Conservation (phyloP, 2,329 filamentous ascomycete species). For the Clonostachys rosea region DNA sequence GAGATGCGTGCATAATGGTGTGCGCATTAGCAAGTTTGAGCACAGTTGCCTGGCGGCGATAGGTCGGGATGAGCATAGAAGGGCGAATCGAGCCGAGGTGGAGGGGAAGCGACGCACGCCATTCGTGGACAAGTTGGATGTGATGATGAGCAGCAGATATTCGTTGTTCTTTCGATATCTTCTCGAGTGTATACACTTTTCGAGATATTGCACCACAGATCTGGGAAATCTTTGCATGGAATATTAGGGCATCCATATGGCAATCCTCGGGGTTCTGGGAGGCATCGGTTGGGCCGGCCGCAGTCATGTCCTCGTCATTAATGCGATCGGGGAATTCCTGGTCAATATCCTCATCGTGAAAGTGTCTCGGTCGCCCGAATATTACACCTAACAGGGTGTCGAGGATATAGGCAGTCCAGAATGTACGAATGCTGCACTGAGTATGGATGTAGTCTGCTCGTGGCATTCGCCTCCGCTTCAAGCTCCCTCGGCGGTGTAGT, state of each 20-base stretch:
- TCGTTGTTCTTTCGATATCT: constrained; percentile 24
- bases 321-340: constrained; percentile 49
- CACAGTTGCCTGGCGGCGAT: constrained; percentile 44
- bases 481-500: constrained; percentile 31
- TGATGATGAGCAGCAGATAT: constrained; percentile 28
- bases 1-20: constrained; percentile 49
- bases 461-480: constrained; percentile 7
- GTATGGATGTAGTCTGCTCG: constrained; percentile 22
- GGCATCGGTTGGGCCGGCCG: constrained; percentile 23
- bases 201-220: constrained; percentile 31
- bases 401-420: constrained; percentile 62
- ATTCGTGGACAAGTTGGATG: constrained; percentile 29
- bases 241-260: constrained; percentile 42
- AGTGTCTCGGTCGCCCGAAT: constrained; percentile 54
- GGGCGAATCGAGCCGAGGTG: constrained; percentile 36
- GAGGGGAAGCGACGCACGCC: constrained; percentile 31
- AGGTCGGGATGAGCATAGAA: constrained; percentile 37
- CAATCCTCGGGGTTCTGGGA: constrained; percentile 31
- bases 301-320: constrained; percentile 52
- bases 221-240: constrained; percentile 34
- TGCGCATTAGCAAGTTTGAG: constrained; percentile 50
- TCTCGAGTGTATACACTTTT: constrained; percentile 31
- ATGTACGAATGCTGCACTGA: constrained; percentile 38
- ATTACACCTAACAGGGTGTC: constrained; percentile 62
- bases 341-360: constrained; percentile 63